phyloP scores from a whole-genome alignment of 2,329 filamentous ascomycete genomes.

The Phialophora tarda region DNA sequence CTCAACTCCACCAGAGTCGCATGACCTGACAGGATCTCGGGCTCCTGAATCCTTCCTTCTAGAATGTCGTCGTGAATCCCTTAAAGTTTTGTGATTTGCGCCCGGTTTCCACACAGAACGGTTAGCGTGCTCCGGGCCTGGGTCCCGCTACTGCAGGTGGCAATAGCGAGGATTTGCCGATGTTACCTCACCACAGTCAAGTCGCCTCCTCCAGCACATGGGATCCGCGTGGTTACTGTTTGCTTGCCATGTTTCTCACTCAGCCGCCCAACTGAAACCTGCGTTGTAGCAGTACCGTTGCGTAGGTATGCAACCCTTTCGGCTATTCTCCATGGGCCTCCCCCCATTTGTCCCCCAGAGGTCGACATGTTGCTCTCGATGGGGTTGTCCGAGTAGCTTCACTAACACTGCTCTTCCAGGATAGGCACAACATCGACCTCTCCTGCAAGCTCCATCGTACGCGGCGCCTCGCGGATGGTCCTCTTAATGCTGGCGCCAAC shows the following conservation, averaged over 20 bases:
- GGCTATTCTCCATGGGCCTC: background rate
- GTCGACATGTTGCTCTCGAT: background rate
- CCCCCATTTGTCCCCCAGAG: background rate
- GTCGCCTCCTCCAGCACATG: background rate
- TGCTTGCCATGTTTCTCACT: background rate
- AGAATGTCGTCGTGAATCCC: background rate
- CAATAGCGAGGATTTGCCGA: conserved; percentile 1
- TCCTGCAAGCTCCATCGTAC: background rate
- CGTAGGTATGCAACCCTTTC: conserved; percentile 2
- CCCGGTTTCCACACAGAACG: background rate
- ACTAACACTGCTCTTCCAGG: background rate
- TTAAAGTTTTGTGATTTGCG: background rate
- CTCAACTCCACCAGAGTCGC: background rate
- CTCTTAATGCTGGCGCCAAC: background rate
- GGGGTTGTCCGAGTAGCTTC: background rate
- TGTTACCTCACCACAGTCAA: background rate
- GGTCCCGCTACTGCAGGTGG: background rate
- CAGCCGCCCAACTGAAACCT: background rate
- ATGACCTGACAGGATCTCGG: background rate
- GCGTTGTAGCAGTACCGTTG: background rate
- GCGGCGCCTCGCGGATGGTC: background rate
- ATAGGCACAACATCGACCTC: background rate
- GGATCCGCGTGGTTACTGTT: background rate
- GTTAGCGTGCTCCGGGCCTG: background rate
- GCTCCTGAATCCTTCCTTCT: conserved; percentile 1